phyloP scores from a whole-genome alignment of 2,329 filamentous ascomycete genomes.

The Colletotrichum noveboracense region DNA sequence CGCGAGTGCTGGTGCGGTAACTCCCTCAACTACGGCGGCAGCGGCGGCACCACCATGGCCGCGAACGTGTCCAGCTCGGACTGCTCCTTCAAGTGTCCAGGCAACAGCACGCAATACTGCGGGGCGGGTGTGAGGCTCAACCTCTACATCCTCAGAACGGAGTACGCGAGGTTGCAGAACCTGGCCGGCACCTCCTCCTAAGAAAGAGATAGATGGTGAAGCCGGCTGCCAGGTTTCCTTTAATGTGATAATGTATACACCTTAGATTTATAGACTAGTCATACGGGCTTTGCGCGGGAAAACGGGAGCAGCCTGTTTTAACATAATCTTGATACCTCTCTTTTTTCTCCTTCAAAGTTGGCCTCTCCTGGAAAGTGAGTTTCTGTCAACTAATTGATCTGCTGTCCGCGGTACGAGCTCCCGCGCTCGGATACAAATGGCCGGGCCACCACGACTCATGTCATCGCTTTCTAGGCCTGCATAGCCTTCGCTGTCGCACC shows the following conservation, averaged over 20 bases:
- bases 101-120: conserved; percentile 19
- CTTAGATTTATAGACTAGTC: background rate
- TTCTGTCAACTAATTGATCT: background rate
- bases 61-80: conserved; percentile 14
- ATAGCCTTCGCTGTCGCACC: background rate
- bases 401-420: background rate
- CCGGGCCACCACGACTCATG: background rate
- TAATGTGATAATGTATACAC: background rate
- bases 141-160: conserved; percentile 30
- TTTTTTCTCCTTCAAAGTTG: background rate
- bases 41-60: conserved; percentile 11
- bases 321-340: background rate
- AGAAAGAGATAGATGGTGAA: background rate
- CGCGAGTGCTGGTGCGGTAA: conserved; percentile 27
- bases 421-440: background rate
- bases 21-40: conserved; percentile 28
- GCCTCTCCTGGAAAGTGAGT: background rate
- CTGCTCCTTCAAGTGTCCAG: conserved; percentile 22
- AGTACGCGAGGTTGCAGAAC: background rate
- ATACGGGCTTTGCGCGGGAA: background rate
- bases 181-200: background rate
- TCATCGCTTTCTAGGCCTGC: background rate
- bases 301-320: background rate
- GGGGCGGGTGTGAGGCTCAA: conserved; percentile 32
- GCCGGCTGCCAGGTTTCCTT: background rate